phyloP scores from a whole-genome alignment of 495 filamentous ascomycete genomes.

The Penicillium tannophilum region DNA sequence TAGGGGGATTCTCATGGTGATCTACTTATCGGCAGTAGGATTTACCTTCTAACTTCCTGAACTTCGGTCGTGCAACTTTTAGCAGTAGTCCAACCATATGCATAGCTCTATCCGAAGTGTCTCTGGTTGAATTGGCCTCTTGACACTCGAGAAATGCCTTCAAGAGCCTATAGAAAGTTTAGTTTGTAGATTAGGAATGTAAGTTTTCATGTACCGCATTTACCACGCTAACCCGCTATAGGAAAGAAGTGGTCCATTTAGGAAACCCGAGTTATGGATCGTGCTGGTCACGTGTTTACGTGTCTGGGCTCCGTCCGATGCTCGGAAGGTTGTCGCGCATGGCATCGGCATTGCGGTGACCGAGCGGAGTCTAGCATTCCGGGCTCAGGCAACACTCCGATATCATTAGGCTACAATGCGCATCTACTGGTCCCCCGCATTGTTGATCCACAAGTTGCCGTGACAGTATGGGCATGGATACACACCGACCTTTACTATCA shows the following conservation, averaged over 20 bases:
- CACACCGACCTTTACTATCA: not conserved
- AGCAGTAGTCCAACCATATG: not conserved
- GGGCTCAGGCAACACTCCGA: slow-evolving; percentile 22
- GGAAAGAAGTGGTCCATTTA: not conserved
- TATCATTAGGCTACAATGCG: not conserved
- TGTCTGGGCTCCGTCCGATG: slow-evolving; percentile 8
- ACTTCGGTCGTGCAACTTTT: not conserved
- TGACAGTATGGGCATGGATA: not conserved
- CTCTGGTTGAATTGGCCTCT: not conserved
- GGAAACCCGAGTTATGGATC: slow-evolving; percentile 8
- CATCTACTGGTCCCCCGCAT: slow-evolving; percentile 7
- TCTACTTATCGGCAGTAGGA: not conserved
- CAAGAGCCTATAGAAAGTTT: not conserved
- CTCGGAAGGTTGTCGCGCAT: slow-evolving; percentile 8
- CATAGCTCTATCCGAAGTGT: not conserved
- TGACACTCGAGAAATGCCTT: not conserved
- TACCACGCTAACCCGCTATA: slow-evolving; percentile 1
- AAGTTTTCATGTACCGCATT: not conserved
- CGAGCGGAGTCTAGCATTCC: slow-evolving; percentile 24
- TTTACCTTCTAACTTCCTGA: not conserved
- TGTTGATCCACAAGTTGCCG: slow-evolving; percentile 1
- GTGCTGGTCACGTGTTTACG: slow-evolving; percentile 30
- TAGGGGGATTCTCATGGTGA: not conserved
- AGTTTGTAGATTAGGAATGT: not conserved
- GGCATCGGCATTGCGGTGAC: slow-evolving; percentile 15